Evolutionary conservation across 768 basidiomycete genomes (phyloP), one percentile per base, ranked within the genome.

Genomic region (Rhodocollybia butyracea): DNA sequence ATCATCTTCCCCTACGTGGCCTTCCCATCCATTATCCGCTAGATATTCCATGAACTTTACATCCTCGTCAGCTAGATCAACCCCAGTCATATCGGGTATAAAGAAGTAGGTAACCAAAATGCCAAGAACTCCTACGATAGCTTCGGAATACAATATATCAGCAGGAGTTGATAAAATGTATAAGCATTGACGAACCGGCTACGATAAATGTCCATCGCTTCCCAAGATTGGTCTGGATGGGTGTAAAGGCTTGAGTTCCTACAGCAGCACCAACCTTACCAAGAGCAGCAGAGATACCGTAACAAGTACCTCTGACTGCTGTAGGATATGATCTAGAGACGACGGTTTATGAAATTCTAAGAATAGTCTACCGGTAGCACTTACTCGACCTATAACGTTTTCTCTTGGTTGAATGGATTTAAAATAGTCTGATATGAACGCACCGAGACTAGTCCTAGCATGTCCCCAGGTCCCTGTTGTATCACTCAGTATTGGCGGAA

Each of bases 201-300:
- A 85, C 78, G 60, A 86, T 85, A 59, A 85, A 86, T 4, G 82
- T 85, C 83, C 82, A 85, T 58, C 81, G 84, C 63, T 85, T 82
- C 13, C 87, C 87, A n/a, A 86, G 78, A 63, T 86, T 76, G 53
- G 72, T 70, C 62, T 85, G 82, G 57, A 88, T 86, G 3, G 86
- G 86, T 3, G 84, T 86, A 65, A 87, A 87, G 1, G 78, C 83
- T 61, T 88, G 85, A 0, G 83, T 85, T 8, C 86, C 86, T 48
- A 87, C 56, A n/a, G 84, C 87, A 19, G 88, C 89, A 4, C 88
- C 55, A 13, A 38, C 40, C 62, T 88, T 88, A 8, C 86, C 85
- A 6, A 88, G 69, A 0, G 85, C 85, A 7, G 86, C 86, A 26
- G 82, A 82, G 36, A 88, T 63, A 1, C 86, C 87, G 57, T 88